A percentile compares a stretch with the other conserved stretches of the same genome.
These are phyloP conservation scores for Aspergillus kassunensis DNA, from an alignment of 495 filamentous ascomycete species.

Conservation along the genomic window DNA sequence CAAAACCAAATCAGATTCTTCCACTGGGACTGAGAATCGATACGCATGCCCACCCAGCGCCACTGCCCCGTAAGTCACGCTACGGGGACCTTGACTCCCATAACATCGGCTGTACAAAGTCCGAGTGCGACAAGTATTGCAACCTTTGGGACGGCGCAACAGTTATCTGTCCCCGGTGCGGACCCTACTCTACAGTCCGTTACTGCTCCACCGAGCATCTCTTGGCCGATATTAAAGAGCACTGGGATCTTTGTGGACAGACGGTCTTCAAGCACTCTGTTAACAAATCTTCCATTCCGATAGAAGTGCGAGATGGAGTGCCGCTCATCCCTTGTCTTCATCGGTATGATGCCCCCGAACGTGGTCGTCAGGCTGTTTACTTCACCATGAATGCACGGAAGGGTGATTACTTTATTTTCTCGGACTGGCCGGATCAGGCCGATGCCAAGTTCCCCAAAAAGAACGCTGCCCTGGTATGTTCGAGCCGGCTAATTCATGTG, in stretches of 20 bases:
- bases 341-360: constrained; percentile 29
- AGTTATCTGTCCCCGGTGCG: constrained; percentile 42
- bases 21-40: too few species aligned
- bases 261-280: constrained; percentile 16
- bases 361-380: constrained; percentile 35
- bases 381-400: constrained; percentile 20
- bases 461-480: constrained; percentile 17
- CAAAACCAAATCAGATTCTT: constrained; percentile 17
- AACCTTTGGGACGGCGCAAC: constrained; percentile 40
- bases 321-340: constrained; percentile 29
- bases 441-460: constrained; percentile 1
- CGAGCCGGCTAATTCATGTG: constrained; percentile 13
- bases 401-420: constrained; percentile 42
- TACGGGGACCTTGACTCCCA: constrained; percentile 26
- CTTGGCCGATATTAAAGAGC: constrained; percentile 27
- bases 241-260: constrained; percentile 33
- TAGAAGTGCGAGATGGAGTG: constrained; percentile 11
- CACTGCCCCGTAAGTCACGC: too few species aligned
- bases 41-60: too few species aligned
- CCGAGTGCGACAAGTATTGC: constrained; percentile 45
- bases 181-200: constrained; percentile 35
- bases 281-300: constrained; percentile 18
- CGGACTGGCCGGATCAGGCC: constrained; percentile 21
- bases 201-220: constrained; percentile 43
- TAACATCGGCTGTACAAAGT: constrained; percentile 24